Evolutionary conservation across 2,329 filamentous ascomycete genomes (phyloP), one percentile per base, ranked within the genome.

Genomic region (Aspergillus aculeatus): DNA sequence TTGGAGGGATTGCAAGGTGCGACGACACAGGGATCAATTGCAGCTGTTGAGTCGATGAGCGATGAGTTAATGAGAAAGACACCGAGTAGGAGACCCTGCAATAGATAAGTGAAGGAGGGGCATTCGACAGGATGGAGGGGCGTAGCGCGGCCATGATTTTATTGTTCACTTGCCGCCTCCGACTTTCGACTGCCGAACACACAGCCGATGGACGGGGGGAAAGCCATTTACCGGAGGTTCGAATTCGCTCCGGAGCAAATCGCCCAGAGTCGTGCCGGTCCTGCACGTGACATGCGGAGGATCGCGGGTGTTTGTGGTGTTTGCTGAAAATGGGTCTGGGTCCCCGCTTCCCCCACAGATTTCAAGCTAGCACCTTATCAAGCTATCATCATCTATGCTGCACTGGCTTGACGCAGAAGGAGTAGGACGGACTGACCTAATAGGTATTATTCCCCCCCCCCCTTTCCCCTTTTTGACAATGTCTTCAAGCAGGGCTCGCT

Each of bases 121-220:
- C 26, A 47, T 12, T n/a, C 14, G 10, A 47, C 6, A n/a, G 16
- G 26, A 41, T 31, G 41, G 50, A 5, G 38, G 41, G 41, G 56
- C 38, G 23, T 38, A 6, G 24, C 44, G 16, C 47, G 47, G 26
- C 32, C 44, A 41, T 38, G 16, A 31, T 44, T 44, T 41, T 14
- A 54, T 54, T 38, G 32, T 54, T 21, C 21, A 7, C 35, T 26
- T 54, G 50, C 19, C 44, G 52, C 54, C 44, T 21, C 38, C 57
- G 48, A 51, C 21, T 19, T 52, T 38, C 23, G 58, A 63, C 54
- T 63, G 61, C 61, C 61, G 61, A 61, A 53, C 55, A 12, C 49
- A 50, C 44, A 63, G 61, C 61, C 61, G 61, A 59, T 50, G 44
- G 19, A 9, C 29, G 53, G 23, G 26, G 53, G 53, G 29, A 44